Evolutionary conservation across 257 asterid genomes (phyloP).

Genomic region (Forsythia viridissima): DNA sequence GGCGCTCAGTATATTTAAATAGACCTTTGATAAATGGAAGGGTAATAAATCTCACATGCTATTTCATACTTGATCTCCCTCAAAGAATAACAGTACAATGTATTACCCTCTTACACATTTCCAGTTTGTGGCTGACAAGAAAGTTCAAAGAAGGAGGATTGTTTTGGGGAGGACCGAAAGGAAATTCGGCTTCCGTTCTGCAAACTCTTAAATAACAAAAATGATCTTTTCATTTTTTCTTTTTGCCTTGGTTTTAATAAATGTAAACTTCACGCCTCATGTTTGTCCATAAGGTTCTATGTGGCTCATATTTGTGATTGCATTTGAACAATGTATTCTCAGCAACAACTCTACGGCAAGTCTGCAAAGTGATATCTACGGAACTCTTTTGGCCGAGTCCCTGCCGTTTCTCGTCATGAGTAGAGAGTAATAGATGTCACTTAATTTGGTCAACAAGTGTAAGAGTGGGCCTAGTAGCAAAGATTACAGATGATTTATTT

Average conservation of each 20-base stretch:
- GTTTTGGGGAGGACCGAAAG: background rate
- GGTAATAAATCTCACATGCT: background rate
- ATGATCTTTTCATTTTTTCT: too few relatives aligned
- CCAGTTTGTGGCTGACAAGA: background rate
- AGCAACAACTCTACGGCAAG: background rate
- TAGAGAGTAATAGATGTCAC: background rate
- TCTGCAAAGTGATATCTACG: background rate
- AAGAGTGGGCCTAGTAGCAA: too few relatives aligned
- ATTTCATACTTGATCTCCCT: background rate
- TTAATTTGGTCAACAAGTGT: background rate
- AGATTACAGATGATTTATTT: background rate
- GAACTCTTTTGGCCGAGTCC: background rate
- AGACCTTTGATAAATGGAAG: background rate
- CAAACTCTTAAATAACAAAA: background rate
- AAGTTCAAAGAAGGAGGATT: too few relatives aligned
- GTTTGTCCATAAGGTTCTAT: background rate
- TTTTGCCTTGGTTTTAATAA: background rate
- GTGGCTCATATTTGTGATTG: background rate
- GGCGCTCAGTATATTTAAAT: background rate
- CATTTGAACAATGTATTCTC: too few relatives aligned
- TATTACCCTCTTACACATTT: background rate
- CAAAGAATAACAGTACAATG: background rate
- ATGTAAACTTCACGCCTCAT: background rate
- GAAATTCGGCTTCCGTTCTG: background rate
- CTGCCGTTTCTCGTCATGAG: background rate